Evolutionary conservation across 305 asterid species (phyloP).

Genomic region (Rubia balearica): DNA sequence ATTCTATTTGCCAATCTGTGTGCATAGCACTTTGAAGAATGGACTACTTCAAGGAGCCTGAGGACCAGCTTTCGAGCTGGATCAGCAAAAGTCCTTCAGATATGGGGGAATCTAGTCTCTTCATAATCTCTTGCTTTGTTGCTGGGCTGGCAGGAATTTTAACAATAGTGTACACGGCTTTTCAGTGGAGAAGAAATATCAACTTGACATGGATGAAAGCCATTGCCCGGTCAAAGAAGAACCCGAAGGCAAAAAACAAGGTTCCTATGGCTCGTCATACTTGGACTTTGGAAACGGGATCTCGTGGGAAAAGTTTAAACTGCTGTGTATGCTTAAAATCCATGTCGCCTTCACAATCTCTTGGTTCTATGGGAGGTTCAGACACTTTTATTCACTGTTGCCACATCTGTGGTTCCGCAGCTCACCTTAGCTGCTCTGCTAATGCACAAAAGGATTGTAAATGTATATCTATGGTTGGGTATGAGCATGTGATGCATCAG

Average conservation of each 20-base stretch:
- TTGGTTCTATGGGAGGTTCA: constrained; percentile 53
- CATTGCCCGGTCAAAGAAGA: constrained; percentile 88
- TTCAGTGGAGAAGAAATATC: constrained; percentile 89
- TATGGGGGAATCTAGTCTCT: constrained; percentile 62
- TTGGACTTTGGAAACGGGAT: constrained; percentile 72
- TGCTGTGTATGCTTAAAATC: constrained; percentile 86
- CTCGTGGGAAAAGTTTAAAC: constrained; percentile 72
- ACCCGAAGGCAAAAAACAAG: constrained; percentile 71
- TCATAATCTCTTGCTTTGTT: constrained; percentile 60
- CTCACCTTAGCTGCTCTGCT: constrained; percentile 78
- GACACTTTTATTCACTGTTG: constrained; percentile 73
- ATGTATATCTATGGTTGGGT: constrained; percentile 75
- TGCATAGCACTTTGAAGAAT: constrained; percentile 31
- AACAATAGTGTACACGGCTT: constrained; percentile 77
- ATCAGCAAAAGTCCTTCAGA: constrained; percentile 56
- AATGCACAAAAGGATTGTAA: constrained; percentile 86
- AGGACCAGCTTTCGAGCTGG: constrained; percentile 64
- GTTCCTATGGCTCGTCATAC: constrained; percentile 65
- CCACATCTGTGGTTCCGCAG: constrained; percentile 75
- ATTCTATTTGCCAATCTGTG: neutral
- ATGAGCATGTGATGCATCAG: constrained; percentile 68
- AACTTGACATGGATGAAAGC: constrained; percentile 91
- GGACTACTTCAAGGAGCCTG: constrained; percentile 73
- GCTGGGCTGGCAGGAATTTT: constrained; percentile 71
- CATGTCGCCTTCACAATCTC: constrained; percentile 79